Percentiles rank a stretch among this genome's conserved stretches.
phyloP scores from a whole-genome alignment of 2,329 filamentous ascomycete species.

The Sclerotinia trifoliorum region DNA sequence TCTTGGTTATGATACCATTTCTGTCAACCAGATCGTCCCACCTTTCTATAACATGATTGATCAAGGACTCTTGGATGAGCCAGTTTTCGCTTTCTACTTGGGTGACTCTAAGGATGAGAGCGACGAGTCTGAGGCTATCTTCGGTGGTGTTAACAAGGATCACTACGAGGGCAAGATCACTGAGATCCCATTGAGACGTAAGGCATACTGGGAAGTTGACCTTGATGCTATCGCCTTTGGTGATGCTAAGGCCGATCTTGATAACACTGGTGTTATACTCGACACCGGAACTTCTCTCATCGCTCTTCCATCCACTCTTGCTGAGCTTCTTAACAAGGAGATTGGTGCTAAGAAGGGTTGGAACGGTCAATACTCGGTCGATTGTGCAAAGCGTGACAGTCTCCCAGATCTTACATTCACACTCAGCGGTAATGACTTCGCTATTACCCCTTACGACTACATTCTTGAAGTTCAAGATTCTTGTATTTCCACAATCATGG shows the following conservation, averaged over 20 bases:
- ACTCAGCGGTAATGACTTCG: slow-evolving; percentile 89
- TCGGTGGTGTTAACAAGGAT: slow-evolving; percentile 81
- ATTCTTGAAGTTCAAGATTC: slow-evolving; percentile 92
- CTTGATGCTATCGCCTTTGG: slow-evolving; percentile 90
- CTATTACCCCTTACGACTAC: slow-evolving; percentile 85
- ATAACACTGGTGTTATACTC: slow-evolving; percentile 92
- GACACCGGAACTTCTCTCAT: slow-evolving; percentile 98
- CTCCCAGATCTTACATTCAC: slow-evolving; percentile 92
- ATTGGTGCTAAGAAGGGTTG: slow-evolving; percentile 98
- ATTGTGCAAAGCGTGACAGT: slow-evolving; percentile 77
- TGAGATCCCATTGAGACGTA: slow-evolving; percentile 92
- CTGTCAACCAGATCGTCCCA: slow-evolving; percentile 92
- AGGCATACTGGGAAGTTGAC: slow-evolving; percentile 99
- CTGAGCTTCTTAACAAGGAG: slow-evolving; percentile 95
- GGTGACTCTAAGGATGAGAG: slow-evolving; percentile 66
- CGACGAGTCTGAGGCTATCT: slow-evolving; percentile 80
- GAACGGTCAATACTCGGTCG: slow-evolving; percentile 94
- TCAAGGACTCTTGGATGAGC: slow-evolving; percentile 84
- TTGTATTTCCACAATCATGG: slow-evolving; percentile 97
- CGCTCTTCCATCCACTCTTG: slow-evolving; percentile 84
- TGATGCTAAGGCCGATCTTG: slow-evolving; percentile 80
- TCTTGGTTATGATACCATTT: slow-evolving; percentile 91
- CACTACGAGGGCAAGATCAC: slow-evolving; percentile 84
- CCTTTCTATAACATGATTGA: slow-evolving; percentile 97
- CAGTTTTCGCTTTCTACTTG: slow-evolving; percentile 96